These are phyloP conservation scores for Saccharomyces hybrid DNA, from an alignment of 1,139 yeast genomes.

Conservation along the genomic window DNA sequence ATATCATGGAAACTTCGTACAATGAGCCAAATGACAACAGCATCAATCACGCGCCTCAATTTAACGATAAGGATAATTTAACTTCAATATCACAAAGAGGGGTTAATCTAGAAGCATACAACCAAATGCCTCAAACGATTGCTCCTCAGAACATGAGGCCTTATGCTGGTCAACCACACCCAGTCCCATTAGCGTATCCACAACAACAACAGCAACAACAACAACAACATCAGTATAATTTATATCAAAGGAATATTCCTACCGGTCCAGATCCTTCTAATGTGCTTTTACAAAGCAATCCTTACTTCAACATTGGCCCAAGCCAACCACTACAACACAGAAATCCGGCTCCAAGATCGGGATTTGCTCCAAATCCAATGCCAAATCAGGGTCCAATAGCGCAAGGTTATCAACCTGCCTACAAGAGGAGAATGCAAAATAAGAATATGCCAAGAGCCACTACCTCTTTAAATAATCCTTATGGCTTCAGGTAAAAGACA, in stretches of 20 bases:
- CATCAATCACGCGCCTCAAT: neutral
- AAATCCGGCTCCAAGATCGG: neutral
- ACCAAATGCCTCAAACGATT: neutral
- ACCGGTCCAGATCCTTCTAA: constrained; percentile 39
- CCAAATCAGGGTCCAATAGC: constrained; percentile 12
- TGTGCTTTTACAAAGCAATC: constrained; percentile 43
- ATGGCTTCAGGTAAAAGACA: constrained; percentile 17
- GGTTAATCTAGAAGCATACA: constrained; percentile 44
- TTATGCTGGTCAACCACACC: constrained; percentile 5
- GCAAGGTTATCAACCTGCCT: constrained; percentile 32
- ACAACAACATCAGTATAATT: constrained; percentile 4
- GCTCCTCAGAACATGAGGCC: constrained; percentile 2
- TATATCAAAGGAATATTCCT: constrained; percentile 4
- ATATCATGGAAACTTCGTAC: neutral
- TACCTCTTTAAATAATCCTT: constrained; percentile 10
- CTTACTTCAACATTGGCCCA: constrained; percentile 38
- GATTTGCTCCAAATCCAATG: constrained; percentile 9
- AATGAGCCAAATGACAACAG: constrained; percentile 7
- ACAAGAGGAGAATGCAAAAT: constrained; percentile 32
- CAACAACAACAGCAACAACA: constrained; percentile 8
- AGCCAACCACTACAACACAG: constrained; percentile 4
- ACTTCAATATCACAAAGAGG: constrained; percentile 78
- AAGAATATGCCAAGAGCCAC: constrained; percentile 28
- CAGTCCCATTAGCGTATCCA: constrained; percentile 3
- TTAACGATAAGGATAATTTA: constrained; percentile 39